Percentiles rank a stretch among this genome's conserved stretches.
phyloP scores from a whole-genome alignment of 2,329 filamentous ascomycete species.

The Pseudogymnoascus sp. region DNA sequence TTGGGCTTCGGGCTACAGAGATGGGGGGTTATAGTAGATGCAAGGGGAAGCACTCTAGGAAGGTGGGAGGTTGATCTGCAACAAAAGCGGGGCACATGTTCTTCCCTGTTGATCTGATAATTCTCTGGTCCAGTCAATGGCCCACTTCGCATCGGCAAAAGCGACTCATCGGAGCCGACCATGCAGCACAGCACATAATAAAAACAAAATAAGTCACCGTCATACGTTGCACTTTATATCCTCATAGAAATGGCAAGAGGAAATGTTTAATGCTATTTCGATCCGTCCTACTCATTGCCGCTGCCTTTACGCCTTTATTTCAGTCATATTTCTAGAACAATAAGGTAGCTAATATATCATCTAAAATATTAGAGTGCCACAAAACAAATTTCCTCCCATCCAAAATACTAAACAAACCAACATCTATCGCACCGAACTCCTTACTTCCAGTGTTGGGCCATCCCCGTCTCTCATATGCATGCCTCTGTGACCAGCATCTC shows the following conservation, averaged over 20 bases:
- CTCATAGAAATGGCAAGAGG: neutral
- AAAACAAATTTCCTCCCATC: neutral
- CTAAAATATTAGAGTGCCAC: neutral
- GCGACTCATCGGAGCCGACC: neutral
- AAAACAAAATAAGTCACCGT: neutral
- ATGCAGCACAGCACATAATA: neutral
- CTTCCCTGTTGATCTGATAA: constrained; percentile 3
- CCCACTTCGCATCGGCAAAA: neutral
- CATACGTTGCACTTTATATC: neutral
- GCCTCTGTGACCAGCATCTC: neutral
- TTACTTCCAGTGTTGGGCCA: neutral
- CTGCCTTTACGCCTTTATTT: too few relatives aligned
- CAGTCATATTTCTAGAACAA: too few relatives aligned
- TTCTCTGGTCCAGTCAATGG: neutral
- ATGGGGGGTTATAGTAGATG: neutral
- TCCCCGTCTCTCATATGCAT: neutral
- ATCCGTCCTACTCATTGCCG: too few relatives aligned
- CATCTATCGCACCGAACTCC: neutral
- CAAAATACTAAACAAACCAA: neutral
- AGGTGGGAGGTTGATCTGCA: constrained; percentile 1
- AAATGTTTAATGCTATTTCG: neutral
- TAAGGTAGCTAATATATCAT: neutral
- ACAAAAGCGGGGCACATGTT: neutral
- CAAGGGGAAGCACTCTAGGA: neutral
- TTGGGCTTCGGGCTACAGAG: too few relatives aligned